Percentiles rank a stretch among this genome's conserved stretches.
Evolutionary conservation across 345 rosid genomes (phyloP).

Genomic region (Citrus glauca): DNA sequence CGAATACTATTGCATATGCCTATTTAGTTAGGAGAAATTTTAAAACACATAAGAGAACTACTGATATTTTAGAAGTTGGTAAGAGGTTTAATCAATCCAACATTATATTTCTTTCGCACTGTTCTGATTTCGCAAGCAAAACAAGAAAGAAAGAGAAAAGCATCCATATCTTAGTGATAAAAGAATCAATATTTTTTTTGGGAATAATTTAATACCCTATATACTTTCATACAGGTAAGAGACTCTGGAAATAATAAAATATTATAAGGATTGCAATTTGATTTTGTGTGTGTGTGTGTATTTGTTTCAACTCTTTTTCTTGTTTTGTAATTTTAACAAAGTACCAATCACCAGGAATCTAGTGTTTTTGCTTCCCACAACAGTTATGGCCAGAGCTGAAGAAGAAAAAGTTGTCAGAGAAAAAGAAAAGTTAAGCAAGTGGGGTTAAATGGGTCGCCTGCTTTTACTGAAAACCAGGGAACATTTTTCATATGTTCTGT

Average conservation of each 20-base stretch:
- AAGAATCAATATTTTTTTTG: background rate
- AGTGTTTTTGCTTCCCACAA: constrained; percentile 36
- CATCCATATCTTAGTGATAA: background rate
- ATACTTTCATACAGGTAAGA: constrained; percentile 12
- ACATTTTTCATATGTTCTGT: constrained; percentile 28
- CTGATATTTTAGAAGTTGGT: background rate
- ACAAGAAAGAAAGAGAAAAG: background rate
- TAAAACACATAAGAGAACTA: too few species aligned
- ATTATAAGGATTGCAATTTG: constrained; percentile 9
- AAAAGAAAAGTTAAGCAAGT: constrained; percentile 29
- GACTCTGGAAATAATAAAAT: constrained; percentile 26
- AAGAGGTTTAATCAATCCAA: background rate
- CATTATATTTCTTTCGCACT: background rate
- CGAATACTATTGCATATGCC: background rate
- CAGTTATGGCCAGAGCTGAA: constrained; percentile 25
- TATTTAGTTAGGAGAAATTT: too few species aligned
- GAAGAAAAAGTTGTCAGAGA: constrained; percentile 15
- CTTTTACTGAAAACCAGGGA: constrained; percentile 47
- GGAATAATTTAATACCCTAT: background rate
- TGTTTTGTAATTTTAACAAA: constrained; percentile 30
- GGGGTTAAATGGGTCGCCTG: constrained; percentile 33
- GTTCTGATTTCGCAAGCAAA: background rate
- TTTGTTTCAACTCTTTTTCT: constrained; percentile 9
- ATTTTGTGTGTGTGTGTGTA: background rate
- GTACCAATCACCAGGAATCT: constrained; percentile 44